Evolutionary conservation across 2,329 filamentous ascomycete species (phyloP).

Genomic region (Immersiporthe knoxdaviesiana): DNA sequence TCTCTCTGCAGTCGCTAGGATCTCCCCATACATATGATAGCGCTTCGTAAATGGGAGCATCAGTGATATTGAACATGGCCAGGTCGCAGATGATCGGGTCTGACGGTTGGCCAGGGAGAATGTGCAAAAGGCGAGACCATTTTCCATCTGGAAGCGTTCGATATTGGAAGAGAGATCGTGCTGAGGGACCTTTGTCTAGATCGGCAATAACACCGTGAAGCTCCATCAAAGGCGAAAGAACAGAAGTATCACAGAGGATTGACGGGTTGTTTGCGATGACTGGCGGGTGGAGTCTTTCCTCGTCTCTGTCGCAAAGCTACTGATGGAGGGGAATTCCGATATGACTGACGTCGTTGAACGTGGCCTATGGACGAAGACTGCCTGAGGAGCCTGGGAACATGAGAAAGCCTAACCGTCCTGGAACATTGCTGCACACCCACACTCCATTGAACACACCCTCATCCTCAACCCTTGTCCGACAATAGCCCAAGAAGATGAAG

Average conservation of each 20-base stretch:
- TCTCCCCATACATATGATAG: background rate
- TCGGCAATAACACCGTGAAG: background rate
- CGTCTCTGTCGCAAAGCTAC: background rate
- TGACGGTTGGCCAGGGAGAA: background rate
- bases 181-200: background rate
- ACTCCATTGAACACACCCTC: too few species aligned
- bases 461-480: too few species aligned
- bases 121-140: background rate
- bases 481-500: too few species aligned
- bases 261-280: background rate
- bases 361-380: background rate
- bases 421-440: too few species aligned
- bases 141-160: background rate
- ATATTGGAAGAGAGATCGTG: background rate
- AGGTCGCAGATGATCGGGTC: background rate
- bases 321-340: background rate
- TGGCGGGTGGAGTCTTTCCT: background rate
- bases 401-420: background rate
- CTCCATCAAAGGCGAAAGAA: background rate
- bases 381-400: background rate
- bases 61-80: background rate
- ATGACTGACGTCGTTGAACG: background rate
- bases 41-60: background rate
- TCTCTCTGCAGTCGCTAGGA: background rate
- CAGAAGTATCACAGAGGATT: background rate